phyloP scores from a whole-genome alignment of 2,329 filamentous ascomycete genomes.

The Colletotrichum scovillei region DNA sequence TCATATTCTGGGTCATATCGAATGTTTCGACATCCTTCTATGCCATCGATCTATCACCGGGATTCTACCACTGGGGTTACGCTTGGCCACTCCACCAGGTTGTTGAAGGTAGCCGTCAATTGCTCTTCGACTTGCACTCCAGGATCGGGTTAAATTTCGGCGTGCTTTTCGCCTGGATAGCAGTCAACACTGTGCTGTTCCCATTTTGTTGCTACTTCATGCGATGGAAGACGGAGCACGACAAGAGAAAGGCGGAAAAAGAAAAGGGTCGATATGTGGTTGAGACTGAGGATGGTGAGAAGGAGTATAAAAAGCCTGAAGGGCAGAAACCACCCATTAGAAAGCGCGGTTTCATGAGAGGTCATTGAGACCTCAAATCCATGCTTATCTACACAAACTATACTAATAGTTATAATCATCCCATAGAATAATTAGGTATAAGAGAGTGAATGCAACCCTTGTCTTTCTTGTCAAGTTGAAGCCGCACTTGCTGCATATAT shows the following conservation, averaged over 20 bases:
- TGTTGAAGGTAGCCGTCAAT: slow-evolving; percentile 68
- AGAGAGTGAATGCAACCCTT: too few relatives aligned
- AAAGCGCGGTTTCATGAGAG: slow-evolving; percentile 47
- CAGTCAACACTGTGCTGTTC: slow-evolving; percentile 63
- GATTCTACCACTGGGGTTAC: slow-evolving; percentile 72
- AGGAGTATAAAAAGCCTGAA: slow-evolving; percentile 42
- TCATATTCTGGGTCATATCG: slow-evolving; percentile 76
- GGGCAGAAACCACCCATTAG: slow-evolving; percentile 43
- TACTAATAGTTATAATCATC: neutral
- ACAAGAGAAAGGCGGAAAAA: slow-evolving; percentile 40
- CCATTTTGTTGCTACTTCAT: slow-evolving; percentile 58
- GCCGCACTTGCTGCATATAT: too few relatives aligned
- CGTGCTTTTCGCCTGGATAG: slow-evolving; percentile 68
- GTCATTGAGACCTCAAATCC: slow-evolving; percentile 33
- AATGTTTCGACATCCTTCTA: slow-evolving; percentile 73
- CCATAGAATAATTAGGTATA: too few relatives aligned
- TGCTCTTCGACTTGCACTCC: slow-evolving; percentile 70
- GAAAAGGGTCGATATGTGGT: slow-evolving; percentile 43
- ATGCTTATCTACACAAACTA: too few relatives aligned
- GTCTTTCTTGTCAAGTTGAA: too few relatives aligned
- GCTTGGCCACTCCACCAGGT: slow-evolving; percentile 73
- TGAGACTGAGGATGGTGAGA: slow-evolving; percentile 37
- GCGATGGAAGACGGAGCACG: slow-evolving; percentile 52
- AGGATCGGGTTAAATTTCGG: slow-evolving; percentile 71
- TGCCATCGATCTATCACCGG: slow-evolving; percentile 66